A percentile compares a stretch with the other conserved stretches of the same genome.
These are phyloP conservation scores for Cyclospora cayetanensis DNA, from an alignment of 169 alveolate species.

Conservation along the genomic window DNA sequence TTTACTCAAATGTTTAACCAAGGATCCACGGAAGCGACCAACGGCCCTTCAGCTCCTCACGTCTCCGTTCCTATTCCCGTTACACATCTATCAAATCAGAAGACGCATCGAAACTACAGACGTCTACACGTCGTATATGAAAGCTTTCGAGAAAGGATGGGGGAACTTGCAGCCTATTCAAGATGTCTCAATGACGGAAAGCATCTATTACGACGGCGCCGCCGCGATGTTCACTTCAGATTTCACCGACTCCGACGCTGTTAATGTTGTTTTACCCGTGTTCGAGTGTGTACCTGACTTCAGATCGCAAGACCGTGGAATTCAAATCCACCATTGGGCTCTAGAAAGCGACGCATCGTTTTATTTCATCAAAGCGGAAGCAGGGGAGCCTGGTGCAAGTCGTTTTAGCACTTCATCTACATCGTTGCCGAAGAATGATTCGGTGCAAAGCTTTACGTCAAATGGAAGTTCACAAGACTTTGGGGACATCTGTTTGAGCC, in stretches of 20 bases:
- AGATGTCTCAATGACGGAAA: background rate
- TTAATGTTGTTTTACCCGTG: slow-evolving; percentile 26
- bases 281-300: slow-evolving; percentile 51
- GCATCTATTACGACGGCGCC: background rate
- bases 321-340: background rate
- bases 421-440: background rate
- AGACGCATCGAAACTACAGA: slow-evolving; percentile 42
- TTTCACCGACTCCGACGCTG: background rate
- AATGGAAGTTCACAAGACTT: slow-evolving; percentile 1
- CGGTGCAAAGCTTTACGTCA: slow-evolving; percentile 1
- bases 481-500: background rate
- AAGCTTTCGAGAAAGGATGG: slow-evolving; percentile 54
- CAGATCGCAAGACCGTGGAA: slow-evolving; percentile 33
- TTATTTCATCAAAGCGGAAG: background rate
- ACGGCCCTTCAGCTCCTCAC: slow-evolving; percentile 41
- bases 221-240: background rate
- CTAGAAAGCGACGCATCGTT: slow-evolving; percentile 45
- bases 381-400: background rate
- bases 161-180: background rate
- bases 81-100: slow-evolving; percentile 22
- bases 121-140: slow-evolving; percentile 19
- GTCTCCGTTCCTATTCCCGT: slow-evolving; percentile 12
- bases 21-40: slow-evolving; percentile 27
- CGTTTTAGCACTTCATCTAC: background rate
- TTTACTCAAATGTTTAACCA: slow-evolving; percentile 1